A percentile compares a stretch with the other conserved stretches of the same genome.
These are phyloP conservation scores for Abrus pulchellus DNA, from an alignment of 306 rosid genomes.

Conservation along the genomic window DNA sequence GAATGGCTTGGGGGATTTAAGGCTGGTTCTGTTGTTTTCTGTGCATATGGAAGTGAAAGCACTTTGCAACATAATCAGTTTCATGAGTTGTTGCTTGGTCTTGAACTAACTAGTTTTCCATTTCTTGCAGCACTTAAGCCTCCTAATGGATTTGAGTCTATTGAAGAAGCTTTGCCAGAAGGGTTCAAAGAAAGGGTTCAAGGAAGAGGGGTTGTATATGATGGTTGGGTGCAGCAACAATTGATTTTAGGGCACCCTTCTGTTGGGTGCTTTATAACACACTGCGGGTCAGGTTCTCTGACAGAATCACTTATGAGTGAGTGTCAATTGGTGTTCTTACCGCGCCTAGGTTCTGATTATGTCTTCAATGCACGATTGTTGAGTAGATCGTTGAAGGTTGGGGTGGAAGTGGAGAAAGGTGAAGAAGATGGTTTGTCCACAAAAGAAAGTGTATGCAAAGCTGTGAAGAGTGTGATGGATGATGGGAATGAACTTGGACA, in stretches of 20 bases:
- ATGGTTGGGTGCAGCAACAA: constrained; percentile 74
- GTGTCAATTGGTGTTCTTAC: constrained; percentile 64
- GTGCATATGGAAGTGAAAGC: constrained; percentile 45
- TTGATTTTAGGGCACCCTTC: constrained; percentile 59
- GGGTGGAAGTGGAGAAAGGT: constrained; percentile 47
- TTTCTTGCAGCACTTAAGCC: background rate
- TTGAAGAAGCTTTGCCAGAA: constrained; percentile 39
- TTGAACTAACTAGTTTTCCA: constrained; percentile 47
- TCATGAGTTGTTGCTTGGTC: constrained; percentile 44
- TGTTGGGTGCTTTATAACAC: constrained; percentile 76
- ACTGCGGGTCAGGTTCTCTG: constrained; percentile 66
- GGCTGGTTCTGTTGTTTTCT: constrained; percentile 37
- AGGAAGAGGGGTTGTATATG: background rate
- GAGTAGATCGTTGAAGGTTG: constrained; percentile 46
- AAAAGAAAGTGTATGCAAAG: background rate
- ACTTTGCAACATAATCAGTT: constrained; percentile 10
- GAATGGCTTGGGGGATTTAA: constrained; percentile 39
- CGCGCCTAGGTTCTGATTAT: constrained; percentile 52
- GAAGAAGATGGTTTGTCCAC: no score
- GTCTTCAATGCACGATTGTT: constrained; percentile 51
- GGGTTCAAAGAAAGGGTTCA: constrained; percentile 34
- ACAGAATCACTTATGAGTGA: constrained; percentile 54
- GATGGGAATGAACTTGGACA: constrained; percentile 52
- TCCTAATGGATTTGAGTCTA: constrained; percentile 18
- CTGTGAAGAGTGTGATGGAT: constrained; percentile 61